Evolutionary conservation across 1,284 basidiomycete species (phyloP), one percentile per base, ranked within the genome.

Genomic region (Pisolithus thermaeus): DNA sequence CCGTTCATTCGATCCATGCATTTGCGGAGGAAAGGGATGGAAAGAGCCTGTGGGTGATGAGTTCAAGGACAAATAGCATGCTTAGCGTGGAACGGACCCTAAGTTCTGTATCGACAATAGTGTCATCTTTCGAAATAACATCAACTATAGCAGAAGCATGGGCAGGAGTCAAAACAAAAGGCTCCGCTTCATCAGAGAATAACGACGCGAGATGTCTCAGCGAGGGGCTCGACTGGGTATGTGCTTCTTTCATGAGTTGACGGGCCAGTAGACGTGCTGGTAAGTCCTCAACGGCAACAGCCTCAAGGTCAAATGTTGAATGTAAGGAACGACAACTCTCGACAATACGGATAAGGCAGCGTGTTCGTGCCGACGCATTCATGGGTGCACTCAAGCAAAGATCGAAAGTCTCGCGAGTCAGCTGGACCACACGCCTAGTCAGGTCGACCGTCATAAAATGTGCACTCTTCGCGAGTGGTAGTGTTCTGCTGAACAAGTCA

Each of bases 381-480:
- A 70, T 69, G 4, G 63, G 55, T 56, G 72, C 77, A 37, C 63
- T 77, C 39, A 77, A 59, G 53, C 74, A 75, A 54, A 71, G 73
- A 46, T 79, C 66, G 54, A 81, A 77, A n/a, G 71, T 62, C 36
- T 66, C 60, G 28, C 70, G 65, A n/a, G 71, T 57, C 6, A 73
- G 58, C 43, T 73, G 73, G 8, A 72, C 63, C 3, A 72, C 62
- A 28, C 67, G 68, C 28, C 72, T 72, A 30, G 72, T 57, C 41
- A 79, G 56, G 55, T 83, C 78, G 14, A 63, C 60, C 4, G 82
- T 65, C 50, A 81, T 77, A 64, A 74, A 75, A 30, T 75, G 72
- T 7, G 70, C 73, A 35, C 70, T 66, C 14, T 74, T 58, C 1
- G 73, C 61, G 0, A 73, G 72, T 38, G 62, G 66, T 43, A 83